Evolutionary conservation across 805 yeast species (phyloP), one percentile per base, ranked within the genome.

Genomic region (Candida pini): DNA sequence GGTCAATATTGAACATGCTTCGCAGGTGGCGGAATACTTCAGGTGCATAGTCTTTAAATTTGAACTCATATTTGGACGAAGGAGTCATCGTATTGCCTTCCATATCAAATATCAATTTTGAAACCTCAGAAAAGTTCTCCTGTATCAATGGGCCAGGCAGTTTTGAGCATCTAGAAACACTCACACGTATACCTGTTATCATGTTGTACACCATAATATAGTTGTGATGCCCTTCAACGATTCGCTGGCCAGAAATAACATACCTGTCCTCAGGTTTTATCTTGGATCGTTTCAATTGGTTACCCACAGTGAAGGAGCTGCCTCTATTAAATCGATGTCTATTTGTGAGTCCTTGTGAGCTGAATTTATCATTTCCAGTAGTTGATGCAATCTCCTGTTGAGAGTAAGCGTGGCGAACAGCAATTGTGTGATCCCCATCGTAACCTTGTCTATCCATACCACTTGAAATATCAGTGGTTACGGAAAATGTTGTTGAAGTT

Each of bases 41-140:
- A 0, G 99, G 99, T 15, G 88, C 73, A 61, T 92, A 92, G 58
- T 92, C 99, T 62, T 92, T 92, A 60, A 92, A 92, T 58, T 90
- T 90, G 68, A 92, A 92, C 47, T 89, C 96, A 61, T 89, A 89
- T 56, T 84, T 87, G 0, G 97, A 83, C 0, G 96, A 86, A 0
- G 97, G 97, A 0, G 95, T 87, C 45, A 81, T 64, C 51, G 87
- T 94, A 48, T 82, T 85, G 2, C 97, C 97, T 43, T 76, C 79
- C 53, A 81, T 71, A 51, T 85, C 94, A 59, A 92, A 94, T 13
- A 92, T 82, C 36, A 90, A 66, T 57, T 92, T 90, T 47, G 86
- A 82, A 17, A 78, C 76, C 9, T 74, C 63, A 22, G 61, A 64
- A 56, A 89, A 92, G 55, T 90, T 96, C 12, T 64, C 69, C 32